These are phyloP conservation scores for Xylaria digitata DNA, from an alignment of 2,329 filamentous ascomycete genomes.

Conservation along the genomic window DNA sequence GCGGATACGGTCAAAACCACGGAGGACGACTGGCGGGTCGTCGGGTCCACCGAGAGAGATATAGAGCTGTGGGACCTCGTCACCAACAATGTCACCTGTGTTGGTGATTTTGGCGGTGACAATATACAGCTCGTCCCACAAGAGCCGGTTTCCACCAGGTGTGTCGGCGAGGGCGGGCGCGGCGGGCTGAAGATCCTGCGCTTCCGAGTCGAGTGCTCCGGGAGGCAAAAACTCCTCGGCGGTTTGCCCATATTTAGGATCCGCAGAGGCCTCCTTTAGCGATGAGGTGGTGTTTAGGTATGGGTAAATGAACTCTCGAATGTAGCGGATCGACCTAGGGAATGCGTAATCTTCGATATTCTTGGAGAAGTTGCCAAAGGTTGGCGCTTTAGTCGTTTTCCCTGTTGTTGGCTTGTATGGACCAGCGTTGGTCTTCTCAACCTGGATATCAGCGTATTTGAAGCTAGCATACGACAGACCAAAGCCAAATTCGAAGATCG, in stretches of 20 bases:
- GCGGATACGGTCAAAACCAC: slow-evolving; percentile 82
- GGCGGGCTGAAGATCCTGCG: slow-evolving; percentile 66
- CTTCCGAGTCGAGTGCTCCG: slow-evolving; percentile 63
- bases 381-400: slow-evolving; percentile 70
- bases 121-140: slow-evolving; percentile 77
- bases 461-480: slow-evolving; percentile 86
- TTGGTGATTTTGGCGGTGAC: slow-evolving; percentile 77
- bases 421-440: slow-evolving; percentile 62
- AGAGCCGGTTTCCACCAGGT: slow-evolving; percentile 71
- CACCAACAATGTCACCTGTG: slow-evolving; percentile 71
- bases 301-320: slow-evolving; percentile 73
- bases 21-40: slow-evolving; percentile 74
- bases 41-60: slow-evolving; percentile 81
- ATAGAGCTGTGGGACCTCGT: slow-evolving; percentile 83
- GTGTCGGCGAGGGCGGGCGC: slow-evolving; percentile 55
- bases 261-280: slow-evolving; percentile 63
- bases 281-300: slow-evolving; percentile 74
- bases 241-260: slow-evolving; percentile 69
- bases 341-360: slow-evolving; percentile 74
- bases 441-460: slow-evolving; percentile 73
- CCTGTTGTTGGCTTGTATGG: slow-evolving; percentile 71
- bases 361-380: slow-evolving; percentile 72
- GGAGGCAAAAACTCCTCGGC: slow-evolving; percentile 70
- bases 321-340: slow-evolving; percentile 66
- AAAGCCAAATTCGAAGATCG: slow-evolving; percentile 84